These are phyloP conservation scores for Cadophora malorum DNA, from an alignment of 2,329 filamentous ascomycete genomes.

Conservation along the genomic window DNA sequence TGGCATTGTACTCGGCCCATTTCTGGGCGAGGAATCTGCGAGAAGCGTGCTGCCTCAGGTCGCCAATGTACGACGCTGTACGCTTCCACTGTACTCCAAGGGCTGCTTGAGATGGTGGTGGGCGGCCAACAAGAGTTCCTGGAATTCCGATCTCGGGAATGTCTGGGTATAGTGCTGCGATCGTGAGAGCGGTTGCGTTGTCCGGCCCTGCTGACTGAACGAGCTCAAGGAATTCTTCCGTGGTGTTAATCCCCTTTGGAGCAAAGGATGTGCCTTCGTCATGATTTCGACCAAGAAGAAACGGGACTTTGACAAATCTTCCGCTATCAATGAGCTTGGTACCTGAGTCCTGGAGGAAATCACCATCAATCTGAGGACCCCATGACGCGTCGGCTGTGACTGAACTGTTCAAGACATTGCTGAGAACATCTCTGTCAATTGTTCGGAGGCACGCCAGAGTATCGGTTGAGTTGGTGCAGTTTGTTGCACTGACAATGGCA, in stretches of 20 bases:
- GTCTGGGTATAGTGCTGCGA: slow-evolving; percentile 58
- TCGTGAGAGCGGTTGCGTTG: slow-evolving; percentile 45
- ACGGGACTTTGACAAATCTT: slow-evolving; percentile 67
- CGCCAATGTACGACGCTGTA: slow-evolving; percentile 59
- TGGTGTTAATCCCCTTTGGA: slow-evolving; percentile 59
- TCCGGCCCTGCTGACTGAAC: slow-evolving; percentile 25
- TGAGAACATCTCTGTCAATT: slow-evolving; percentile 52
- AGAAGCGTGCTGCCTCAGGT: slow-evolving; percentile 61
- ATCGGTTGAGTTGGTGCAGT: slow-evolving; percentile 33
- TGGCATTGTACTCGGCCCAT: slow-evolving; percentile 56
- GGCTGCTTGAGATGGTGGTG: slow-evolving; percentile 22
- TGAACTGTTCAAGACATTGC: slow-evolving; percentile 49
- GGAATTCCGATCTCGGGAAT: slow-evolving; percentile 57
- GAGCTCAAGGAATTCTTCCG: slow-evolving; percentile 53
- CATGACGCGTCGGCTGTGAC: slow-evolving; percentile 49
- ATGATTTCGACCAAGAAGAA: slow-evolving; percentile 67
- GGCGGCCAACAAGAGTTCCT: slow-evolving; percentile 37
- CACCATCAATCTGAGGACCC: slow-evolving; percentile 58
- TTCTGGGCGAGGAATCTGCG: slow-evolving; percentile 59
- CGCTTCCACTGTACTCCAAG: slow-evolving; percentile 59
- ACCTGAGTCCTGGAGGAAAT: slow-evolving; percentile 59
- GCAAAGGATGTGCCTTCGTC: slow-evolving; percentile 69
- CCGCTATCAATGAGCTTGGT: slow-evolving; percentile 61
- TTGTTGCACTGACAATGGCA: slow-evolving; percentile 47
- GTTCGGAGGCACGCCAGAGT: slow-evolving; percentile 41